A percentile compares a stretch with the other conserved stretches of the same genome.
phyloP scores from a whole-genome alignment of 371 early-diverging fungal genomes.

The Apophysomyces variabilis region DNA sequence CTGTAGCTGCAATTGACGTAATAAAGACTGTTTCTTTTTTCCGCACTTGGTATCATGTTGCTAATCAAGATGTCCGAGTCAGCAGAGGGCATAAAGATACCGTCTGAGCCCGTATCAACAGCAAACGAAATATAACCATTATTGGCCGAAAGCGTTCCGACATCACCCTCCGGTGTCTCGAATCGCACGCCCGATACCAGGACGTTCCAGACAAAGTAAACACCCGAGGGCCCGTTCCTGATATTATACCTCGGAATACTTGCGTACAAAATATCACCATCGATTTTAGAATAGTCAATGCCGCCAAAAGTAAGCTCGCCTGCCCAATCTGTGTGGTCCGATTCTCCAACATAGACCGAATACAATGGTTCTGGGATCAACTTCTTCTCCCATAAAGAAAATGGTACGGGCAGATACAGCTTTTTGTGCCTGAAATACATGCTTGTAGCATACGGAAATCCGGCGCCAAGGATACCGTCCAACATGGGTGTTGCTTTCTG shows the following conservation, averaged over 20 bases:
- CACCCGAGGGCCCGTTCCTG: background rate
- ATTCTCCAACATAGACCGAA: slow-evolving; percentile 11
- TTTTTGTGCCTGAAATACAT: slow-evolving; percentile 3
- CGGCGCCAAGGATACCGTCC: slow-evolving; percentile 22
- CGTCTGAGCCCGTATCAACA: background rate
- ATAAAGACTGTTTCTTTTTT: background rate
- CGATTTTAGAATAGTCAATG: slow-evolving; percentile 29
- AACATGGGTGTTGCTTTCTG: slow-evolving; percentile 3
- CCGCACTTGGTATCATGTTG: background rate
- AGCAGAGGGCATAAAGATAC: background rate
- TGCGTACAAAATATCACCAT: background rate
- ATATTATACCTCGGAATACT: background rate
- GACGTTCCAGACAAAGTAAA: background rate
- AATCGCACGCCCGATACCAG: background rate
- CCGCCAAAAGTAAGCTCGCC: slow-evolving; percentile 65
- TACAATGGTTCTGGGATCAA: slow-evolving; percentile 16
- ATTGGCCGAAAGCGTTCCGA: background rate
- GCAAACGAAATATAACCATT: background rate
- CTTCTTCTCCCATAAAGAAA: slow-evolving; percentile 10
- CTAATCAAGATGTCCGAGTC: background rate
- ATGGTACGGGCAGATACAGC: slow-evolving; percentile 14
- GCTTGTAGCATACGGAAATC: slow-evolving; percentile 6
- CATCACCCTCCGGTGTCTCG: background rate
- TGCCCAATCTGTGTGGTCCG: slow-evolving; percentile 12
- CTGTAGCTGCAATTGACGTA: background rate